Evolutionary conservation across 192 early-diverging fungal species (phyloP).

Genomic region (Coemansia sp.): DNA sequence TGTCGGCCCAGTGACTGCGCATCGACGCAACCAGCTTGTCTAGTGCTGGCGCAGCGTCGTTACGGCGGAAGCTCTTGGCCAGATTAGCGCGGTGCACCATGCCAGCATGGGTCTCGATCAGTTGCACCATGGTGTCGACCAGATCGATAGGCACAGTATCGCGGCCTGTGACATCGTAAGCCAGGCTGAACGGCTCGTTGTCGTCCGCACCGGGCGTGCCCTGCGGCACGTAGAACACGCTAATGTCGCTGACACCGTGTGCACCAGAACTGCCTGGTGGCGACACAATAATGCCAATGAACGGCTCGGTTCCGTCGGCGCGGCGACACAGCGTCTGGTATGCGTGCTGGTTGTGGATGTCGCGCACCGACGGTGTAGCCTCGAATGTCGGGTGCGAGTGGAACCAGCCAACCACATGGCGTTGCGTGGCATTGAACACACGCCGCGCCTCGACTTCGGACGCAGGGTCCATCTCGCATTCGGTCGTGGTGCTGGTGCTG

Average conservation of each 20-base stretch:
- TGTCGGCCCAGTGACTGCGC: constrained; percentile 47
- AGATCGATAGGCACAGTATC: constrained; percentile 53
- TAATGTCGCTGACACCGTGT: constrained; percentile 48
- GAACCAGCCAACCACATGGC: constrained; percentile 88
- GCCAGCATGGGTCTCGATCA: constrained; percentile 62
- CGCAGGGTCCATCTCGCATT: constrained; percentile 93
- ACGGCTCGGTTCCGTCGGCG: constrained; percentile 70
- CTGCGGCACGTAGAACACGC: constrained; percentile 18
- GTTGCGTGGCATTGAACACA: constrained; percentile 61
- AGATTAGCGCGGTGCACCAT: constrained; percentile 59
- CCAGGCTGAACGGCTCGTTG: constrained; percentile 11
- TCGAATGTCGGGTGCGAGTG: constrained; percentile 95
- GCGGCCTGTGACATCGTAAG: constrained; percentile 47
- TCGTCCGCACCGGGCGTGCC: not conserved
- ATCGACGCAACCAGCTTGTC: constrained; percentile 65
- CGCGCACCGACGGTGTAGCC: constrained; percentile 81
- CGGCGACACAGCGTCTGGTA: constrained; percentile 82
- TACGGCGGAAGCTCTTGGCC: constrained; percentile 49
- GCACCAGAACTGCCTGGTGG: constrained; percentile 63
- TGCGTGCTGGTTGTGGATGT: constrained; percentile 83
- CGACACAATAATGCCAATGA: constrained; percentile 84
- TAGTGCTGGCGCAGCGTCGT: constrained; percentile 55
- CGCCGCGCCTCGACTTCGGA: constrained; percentile 82
- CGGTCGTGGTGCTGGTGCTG: constrained; percentile 75
- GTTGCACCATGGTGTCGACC: constrained; percentile 52